Evolutionary conservation across 108 stramenopile genomes (phyloP), one percentile per base, ranked within the genome.

Genomic region (Nannochloropsis gaditana): DNA sequence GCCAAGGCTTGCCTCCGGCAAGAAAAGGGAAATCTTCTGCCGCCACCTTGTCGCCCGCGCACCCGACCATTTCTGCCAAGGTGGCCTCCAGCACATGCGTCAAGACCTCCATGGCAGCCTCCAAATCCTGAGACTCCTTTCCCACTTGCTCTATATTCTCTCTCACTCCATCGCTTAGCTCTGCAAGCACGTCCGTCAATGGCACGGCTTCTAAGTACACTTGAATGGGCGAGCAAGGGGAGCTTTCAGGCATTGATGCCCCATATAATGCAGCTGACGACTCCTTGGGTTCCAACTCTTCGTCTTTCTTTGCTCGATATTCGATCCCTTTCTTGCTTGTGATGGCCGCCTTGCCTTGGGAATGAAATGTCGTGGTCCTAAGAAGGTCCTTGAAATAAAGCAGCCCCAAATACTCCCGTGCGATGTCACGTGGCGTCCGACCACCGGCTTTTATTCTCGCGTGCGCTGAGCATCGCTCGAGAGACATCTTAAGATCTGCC

Each of bases 101-200:
- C 59, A 73, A 73, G 59, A 73, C 59, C 59, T 73, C 59, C 59
- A 73, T 73, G 2, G 59, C 59, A 73, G 59, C 59, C 19, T 73
- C 59, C 59, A 73, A 73, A 73, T 73, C 59, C 59, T 73, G 59
- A 15, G 59, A 73, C n/a, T 73, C 59, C 59, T 73, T n/a, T n/a
- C 3, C 59, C n/a, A 15, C 59, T 73, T 3, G 19, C n/a, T 73
- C 59, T n/a, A 73, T 73, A 15, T 73, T 6, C 6, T 4, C 59
- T 4, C n/a, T 6, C 19, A 8, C n/a, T n/a, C 6, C 6, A n/a
- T 73, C 59, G 59, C 59, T n/a, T 6, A 73, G 59, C 6, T 73
- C 59, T 73, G 59, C 59, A 15, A 73, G 59, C 15, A 73, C 59
- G n/a, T 73, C 59, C 6, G 59, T 73, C 8, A 73, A 6, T n/a